phyloP scores from a whole-genome alignment of 129 eudicot species.

The Flaveria brownii region DNA sequence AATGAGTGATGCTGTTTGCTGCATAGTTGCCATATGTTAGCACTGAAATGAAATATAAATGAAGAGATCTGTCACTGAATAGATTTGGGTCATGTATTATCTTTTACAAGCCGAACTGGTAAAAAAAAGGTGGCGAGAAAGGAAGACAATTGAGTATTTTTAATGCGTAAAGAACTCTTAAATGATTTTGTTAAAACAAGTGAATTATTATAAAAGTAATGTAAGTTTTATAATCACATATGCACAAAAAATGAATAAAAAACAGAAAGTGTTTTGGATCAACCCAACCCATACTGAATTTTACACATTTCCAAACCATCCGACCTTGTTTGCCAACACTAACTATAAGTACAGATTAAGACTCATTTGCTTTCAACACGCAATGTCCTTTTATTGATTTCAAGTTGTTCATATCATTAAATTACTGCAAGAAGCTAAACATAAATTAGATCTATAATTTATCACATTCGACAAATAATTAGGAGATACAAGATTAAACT shows the following conservation, averaged over 20 bases:
- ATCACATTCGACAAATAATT: conserved; percentile 6
- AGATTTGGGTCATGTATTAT: neutral
- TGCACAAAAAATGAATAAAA: neutral
- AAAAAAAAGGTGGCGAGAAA: neutral
- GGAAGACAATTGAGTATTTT: neutral
- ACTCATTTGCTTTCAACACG: conserved; percentile 1
- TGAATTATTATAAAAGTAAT: neutral
- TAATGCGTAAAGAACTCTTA: neutral
- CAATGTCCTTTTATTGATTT: neutral
- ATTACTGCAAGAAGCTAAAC: conserved; percentile 1
- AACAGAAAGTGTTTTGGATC: neutral
- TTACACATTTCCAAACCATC: neutral
- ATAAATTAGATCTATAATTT: conserved; percentile 9
- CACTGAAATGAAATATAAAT: conserved; percentile 13
- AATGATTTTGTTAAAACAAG: neutral
- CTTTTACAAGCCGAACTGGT: neutral
- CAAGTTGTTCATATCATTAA: conserved; percentile 9
- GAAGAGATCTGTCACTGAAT: conserved; percentile 4
- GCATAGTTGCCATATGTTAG: conserved; percentile 17
- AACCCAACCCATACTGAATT: conserved; percentile 7
- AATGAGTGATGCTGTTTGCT: conserved; percentile 1
- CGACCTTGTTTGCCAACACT: neutral
- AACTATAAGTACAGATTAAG: neutral
- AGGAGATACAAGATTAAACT: neutral
- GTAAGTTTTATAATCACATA: neutral